Evolutionary conservation across 2,329 filamentous ascomycete species (phyloP).

Genomic region (Alternaria arbusti): DNA sequence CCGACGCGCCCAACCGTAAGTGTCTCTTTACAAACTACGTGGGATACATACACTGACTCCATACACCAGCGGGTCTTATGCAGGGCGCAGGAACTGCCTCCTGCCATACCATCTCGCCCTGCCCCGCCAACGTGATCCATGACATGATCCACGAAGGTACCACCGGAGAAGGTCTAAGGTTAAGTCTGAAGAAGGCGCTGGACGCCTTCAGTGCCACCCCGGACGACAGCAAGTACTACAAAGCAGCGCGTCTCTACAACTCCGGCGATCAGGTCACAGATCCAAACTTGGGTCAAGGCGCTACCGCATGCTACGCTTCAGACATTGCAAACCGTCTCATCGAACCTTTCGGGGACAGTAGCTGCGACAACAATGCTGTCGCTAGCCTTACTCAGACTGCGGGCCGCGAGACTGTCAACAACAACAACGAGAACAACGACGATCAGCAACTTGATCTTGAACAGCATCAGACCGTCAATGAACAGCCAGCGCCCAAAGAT

Average conservation of each 20-base stretch:
- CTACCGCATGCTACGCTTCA: constrained; percentile 58
- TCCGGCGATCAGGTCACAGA: constrained; percentile 50
- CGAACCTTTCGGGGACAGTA: neutral
- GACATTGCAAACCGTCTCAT: constrained; percentile 59
- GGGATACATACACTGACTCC: neutral
- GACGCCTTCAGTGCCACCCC: constrained; percentile 22
- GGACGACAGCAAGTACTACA: constrained; percentile 53
- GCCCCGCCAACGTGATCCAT: constrained; percentile 34
- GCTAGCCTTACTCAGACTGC: neutral
- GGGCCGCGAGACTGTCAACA: neutral
- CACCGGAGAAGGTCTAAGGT: constrained; percentile 51
- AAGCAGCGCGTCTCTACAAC: constrained; percentile 59
- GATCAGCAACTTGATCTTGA: neutral
- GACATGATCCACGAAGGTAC: constrained; percentile 54
- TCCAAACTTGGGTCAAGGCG: constrained; percentile 50
- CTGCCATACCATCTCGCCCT: constrained; percentile 50
- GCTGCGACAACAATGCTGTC: neutral
- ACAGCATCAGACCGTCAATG: neutral
- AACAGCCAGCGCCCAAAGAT: neutral
- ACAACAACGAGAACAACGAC: neutral
- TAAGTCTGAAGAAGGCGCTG: constrained; percentile 52
- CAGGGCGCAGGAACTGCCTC: constrained; percentile 47
- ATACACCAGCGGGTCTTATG: constrained; percentile 51
- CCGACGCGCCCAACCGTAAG: constrained; percentile 48
- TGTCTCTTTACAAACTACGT: neutral